These are phyloP conservation scores for Phytophthora chlamydospora DNA, from an alignment of 352 stramenopile genomes.

Conservation along the genomic window DNA sequence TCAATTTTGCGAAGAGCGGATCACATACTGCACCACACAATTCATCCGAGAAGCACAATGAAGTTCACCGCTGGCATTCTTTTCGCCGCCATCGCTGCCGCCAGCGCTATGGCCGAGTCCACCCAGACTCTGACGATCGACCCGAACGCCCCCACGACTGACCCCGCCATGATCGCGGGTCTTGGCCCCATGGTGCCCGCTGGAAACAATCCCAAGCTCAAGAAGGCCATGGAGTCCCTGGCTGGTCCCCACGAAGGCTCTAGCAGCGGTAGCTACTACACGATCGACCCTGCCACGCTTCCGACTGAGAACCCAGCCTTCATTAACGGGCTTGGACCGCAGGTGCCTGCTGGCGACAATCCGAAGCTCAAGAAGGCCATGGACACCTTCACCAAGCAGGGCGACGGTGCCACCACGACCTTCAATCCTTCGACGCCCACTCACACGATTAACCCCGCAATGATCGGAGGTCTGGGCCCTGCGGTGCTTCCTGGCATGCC, in stretches of 20 bases:
- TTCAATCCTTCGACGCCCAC: not conserved
- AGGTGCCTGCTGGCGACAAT: not conserved
- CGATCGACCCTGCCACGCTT: constrained; percentile 1
- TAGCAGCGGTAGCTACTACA: constrained; percentile 8
- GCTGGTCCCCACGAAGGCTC: not conserved
- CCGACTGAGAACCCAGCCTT: constrained; percentile 1
- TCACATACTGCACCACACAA: not conserved
- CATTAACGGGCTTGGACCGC: not conserved
- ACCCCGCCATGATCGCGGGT: constrained; percentile 14
- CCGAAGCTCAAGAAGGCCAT: no score
- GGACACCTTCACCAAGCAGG: no score
- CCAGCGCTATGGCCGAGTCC: constrained; percentile 9
- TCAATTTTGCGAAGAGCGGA: constrained; percentile 10
- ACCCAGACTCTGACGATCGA: constrained; percentile 16
- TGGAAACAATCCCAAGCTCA: constrained; percentile 20
- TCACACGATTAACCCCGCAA: constrained; percentile 1
- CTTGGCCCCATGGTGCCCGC: constrained; percentile 14
- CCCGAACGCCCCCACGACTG: constrained; percentile 8
- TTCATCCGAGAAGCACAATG: constrained; percentile 5
- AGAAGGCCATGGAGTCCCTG: constrained; percentile 24
- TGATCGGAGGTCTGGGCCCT: constrained; percentile 9
- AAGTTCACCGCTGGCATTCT: constrained; percentile 27
- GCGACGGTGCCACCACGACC: no score
- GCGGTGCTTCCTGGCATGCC: constrained; percentile 19
- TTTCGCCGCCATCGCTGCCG: constrained; percentile 14